phyloP scores from a whole-genome alignment of 768 basidiomycete genomes.

The Lactifluus hygrophoroides region DNA sequence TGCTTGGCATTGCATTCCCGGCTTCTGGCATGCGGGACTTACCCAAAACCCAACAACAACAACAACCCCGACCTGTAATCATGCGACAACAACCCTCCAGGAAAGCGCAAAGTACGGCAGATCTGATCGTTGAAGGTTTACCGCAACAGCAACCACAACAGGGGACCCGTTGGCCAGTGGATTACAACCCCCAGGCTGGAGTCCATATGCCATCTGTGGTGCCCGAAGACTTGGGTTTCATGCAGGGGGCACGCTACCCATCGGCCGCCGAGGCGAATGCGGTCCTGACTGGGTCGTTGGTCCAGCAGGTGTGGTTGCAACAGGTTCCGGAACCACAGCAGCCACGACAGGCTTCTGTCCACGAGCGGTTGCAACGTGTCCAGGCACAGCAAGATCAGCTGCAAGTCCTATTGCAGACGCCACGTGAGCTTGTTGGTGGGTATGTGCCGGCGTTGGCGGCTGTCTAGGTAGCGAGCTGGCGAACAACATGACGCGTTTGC shows the following conservation, averaged over 20 bases:
- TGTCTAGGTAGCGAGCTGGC: too few relatives aligned
- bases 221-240: not conserved
- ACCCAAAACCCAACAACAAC: not conserved
- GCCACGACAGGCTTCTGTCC: too few relatives aligned
- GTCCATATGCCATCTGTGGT: not conserved
- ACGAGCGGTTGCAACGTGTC: too few relatives aligned
- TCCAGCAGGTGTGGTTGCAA: too few relatives aligned
- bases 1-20: slow-evolving; percentile 1
- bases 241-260: not conserved
- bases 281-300: too few relatives aligned
- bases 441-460: too few relatives aligned
- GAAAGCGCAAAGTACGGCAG: not conserved
- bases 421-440: too few relatives aligned
- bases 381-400: too few relatives aligned
- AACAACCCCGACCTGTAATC: not conserved
- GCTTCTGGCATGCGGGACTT: not conserved
- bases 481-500: too few relatives aligned
- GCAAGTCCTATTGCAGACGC: too few relatives aligned
- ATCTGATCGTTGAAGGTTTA: not conserved
- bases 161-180: not conserved
- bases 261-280: too few relatives aligned
- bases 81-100: not conserved
- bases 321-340: too few relatives aligned
- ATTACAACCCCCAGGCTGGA: not conserved
- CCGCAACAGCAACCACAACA: not conserved